phyloP scores from a whole-genome alignment of 2,329 filamentous ascomycete species.

The Sodiomyces alkalinus region DNA sequence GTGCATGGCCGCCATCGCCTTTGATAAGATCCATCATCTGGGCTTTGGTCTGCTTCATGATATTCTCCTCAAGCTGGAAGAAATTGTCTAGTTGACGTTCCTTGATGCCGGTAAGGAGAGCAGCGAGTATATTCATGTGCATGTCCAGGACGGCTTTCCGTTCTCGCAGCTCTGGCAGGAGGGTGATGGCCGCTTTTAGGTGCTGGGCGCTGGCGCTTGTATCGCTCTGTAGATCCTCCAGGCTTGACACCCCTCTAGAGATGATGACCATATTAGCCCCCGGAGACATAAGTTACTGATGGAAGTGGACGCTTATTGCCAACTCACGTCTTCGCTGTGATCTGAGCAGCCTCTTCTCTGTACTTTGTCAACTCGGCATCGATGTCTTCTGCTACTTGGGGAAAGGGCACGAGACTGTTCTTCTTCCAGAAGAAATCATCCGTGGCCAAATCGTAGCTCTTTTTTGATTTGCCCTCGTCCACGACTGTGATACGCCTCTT shows the following conservation, averaged over 20 bases:
- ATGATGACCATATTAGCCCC: not conserved
- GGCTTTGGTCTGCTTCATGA: slow-evolving; percentile 78
- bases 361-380: slow-evolving; percentile 87
- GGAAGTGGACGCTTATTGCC: no score
- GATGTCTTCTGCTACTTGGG: slow-evolving; percentile 91
- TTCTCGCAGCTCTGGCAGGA: slow-evolving; percentile 82
- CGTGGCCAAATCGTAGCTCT: slow-evolving; percentile 75
- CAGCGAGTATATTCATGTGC: slow-evolving; percentile 90
- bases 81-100: slow-evolving; percentile 90
- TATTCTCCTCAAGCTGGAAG: slow-evolving; percentile 87
- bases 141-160: slow-evolving; percentile 89
- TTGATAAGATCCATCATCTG: slow-evolving; percentile 81
- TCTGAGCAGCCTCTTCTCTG: slow-evolving; percentile 85
- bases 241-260: slow-evolving; percentile 57
- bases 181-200: slow-evolving; percentile 85
- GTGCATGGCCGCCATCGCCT: slow-evolving; percentile 59
- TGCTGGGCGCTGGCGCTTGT: slow-evolving; percentile 82
- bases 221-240: slow-evolving; percentile 87
- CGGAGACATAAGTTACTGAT: no score
- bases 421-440: slow-evolving; percentile 96
- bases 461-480: slow-evolving; percentile 70
- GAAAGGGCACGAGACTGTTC: slow-evolving; percentile 82
- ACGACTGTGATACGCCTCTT: slow-evolving; percentile 87
- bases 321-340: slow-evolving; percentile 71
- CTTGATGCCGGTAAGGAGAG: slow-evolving; percentile 50